phyloP scores from a whole-genome alignment of 208 protist genomes.

The Angomonas ambiguus region DNA sequence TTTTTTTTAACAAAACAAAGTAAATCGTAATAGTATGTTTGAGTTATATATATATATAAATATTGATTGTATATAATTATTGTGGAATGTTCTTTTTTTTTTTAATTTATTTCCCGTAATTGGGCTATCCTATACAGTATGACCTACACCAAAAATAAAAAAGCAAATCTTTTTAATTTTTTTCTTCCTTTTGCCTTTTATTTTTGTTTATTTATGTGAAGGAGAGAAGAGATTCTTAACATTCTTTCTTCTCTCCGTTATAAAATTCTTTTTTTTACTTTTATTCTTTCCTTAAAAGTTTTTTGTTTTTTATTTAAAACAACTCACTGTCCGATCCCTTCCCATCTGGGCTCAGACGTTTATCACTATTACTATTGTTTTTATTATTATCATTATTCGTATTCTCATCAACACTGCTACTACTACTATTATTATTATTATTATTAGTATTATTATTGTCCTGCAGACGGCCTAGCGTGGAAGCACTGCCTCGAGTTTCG shows the following conservation, averaged over 20 bases:
- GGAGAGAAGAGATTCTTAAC: not conserved
- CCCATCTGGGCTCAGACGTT: no score
- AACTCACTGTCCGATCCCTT: no score
- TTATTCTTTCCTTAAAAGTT: not conserved
- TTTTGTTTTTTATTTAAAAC: not conserved
- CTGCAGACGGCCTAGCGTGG: not conserved
- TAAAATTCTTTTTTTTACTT: not conserved
- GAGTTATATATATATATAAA: not conserved
- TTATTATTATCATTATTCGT: no score
- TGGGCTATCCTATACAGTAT: no score
- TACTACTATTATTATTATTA: not conserved
- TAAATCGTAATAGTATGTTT: not conserved
- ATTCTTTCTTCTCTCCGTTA: not conserved
- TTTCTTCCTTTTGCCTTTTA: not conserved
- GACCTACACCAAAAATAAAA: no score
- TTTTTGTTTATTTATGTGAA: not conserved
- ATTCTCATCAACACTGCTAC: no score
- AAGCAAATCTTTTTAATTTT: not conserved
- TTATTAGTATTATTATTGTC: not conserved
- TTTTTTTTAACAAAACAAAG: not conserved
- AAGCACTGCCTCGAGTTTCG: conserved; percentile 17
- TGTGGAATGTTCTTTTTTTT: no score
- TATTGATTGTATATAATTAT: no score
- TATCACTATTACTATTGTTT: no score
- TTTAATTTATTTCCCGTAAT: no score